Evolutionary conservation across 768 basidiomycete species (phyloP), one percentile per base, ranked within the genome.

Genomic region (Suillus lakei): DNA sequence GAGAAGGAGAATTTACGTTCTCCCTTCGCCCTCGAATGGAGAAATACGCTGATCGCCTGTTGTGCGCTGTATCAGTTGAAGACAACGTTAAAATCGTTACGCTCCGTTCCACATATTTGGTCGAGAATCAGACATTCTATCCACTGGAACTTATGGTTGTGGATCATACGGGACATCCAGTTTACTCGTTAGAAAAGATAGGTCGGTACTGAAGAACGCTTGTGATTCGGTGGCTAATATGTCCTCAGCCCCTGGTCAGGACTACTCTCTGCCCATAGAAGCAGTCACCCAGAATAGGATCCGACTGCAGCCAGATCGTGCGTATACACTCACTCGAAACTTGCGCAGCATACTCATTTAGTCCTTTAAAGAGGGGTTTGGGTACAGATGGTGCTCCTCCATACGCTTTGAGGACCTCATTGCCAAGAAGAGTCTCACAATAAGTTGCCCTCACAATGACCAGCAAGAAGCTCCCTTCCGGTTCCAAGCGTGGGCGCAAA

Each of bases 51-150:
- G 87, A 91, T 73, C 91, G 96, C 28, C 78, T 99, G 34, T 84
- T 97, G 5, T 96, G 94, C 73, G 96, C 97, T 69, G 88, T 99
- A 67, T 88, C 87, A 64, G 89, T 99, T 26, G 84, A 95, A 71
- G 91, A 95, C 71, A 97, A 95, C 72, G 91, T 96, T 72, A 99
- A 99, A 80, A 79, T 96, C 62, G 92, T 99, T 66, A 98, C 94
- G 2, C 84, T 99, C 68, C 86, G 97, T 50, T 99, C 98, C 1
- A 95, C 93, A 0, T 95, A 95, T 75, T 89, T 93, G 72, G 84
- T 99, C 53, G 91, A 95, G 77, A 99, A 99, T 76, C 79, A 88
- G 64, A 97, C 96, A 0, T 82, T 97, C 54, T 94, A 98, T 72
- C 95, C 96, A 5, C 79, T 98, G 71, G 98, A 99, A 76, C 78